These are phyloP conservation scores for Begonia peltatifolia DNA, from an alignment of 306 rosid species.

Conservation along the genomic window DNA sequence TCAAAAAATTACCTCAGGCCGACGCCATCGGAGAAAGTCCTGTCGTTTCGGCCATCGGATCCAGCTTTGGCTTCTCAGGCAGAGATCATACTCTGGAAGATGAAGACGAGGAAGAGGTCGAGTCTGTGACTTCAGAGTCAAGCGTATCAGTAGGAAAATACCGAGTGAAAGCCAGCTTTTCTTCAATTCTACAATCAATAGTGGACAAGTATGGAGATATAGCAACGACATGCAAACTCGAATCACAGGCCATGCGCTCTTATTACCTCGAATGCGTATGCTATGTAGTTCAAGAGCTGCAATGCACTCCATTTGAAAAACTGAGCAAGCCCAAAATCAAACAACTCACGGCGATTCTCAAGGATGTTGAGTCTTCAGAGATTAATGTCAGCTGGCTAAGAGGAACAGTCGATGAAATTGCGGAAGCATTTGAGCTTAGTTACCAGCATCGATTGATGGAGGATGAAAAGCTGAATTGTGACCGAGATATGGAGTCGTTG, in stretches of 20 bases:
- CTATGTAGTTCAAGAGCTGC: slow-evolving; percentile 61
- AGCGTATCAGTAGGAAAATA: slow-evolving; percentile 58
- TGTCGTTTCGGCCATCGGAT: slow-evolving; percentile 16
- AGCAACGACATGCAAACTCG: slow-evolving; percentile 55
- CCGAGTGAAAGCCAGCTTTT: slow-evolving; percentile 46
- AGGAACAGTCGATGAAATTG: slow-evolving; percentile 26
- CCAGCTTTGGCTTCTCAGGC: slow-evolving; percentile 42
- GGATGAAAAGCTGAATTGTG: slow-evolving; percentile 32
- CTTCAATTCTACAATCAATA: slow-evolving; percentile 42
- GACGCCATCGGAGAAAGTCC: slow-evolving; percentile 14
- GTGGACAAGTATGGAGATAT: slow-evolving; percentile 67
- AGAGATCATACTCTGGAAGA: slow-evolving; percentile 22
- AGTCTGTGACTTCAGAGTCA: slow-evolving; percentile 35
- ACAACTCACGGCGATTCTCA: slow-evolving; percentile 60
- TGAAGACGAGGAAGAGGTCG: slow-evolving; percentile 39
- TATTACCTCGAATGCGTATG: slow-evolving; percentile 74
- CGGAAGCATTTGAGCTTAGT: slow-evolving; percentile 32
- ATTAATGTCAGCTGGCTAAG: slow-evolving; percentile 58
- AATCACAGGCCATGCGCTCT: slow-evolving; percentile 64
- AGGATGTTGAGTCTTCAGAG: slow-evolving; percentile 66
- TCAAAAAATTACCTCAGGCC: slow-evolving; percentile 17
- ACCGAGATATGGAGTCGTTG: slow-evolving; percentile 25
- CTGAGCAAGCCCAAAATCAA: slow-evolving; percentile 44
- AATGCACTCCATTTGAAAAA: slow-evolving; percentile 21
- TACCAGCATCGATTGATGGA: slow-evolving; percentile 26